phyloP scores from a whole-genome alignment of 768 basidiomycete genomes.

The Chiua virens region DNA sequence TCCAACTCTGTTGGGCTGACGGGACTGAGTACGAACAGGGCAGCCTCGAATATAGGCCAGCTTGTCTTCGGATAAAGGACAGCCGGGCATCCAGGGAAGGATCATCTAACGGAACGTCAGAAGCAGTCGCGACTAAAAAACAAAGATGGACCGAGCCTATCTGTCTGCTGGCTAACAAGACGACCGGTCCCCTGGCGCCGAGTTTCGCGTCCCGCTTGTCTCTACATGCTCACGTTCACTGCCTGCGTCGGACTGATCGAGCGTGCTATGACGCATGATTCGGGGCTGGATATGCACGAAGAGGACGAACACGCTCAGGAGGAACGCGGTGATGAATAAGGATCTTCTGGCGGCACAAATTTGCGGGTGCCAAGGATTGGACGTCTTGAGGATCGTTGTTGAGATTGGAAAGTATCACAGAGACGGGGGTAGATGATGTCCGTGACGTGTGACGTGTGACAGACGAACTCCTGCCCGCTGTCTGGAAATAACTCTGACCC shows the following conservation, averaged over 20 bases:
- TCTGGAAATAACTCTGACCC: too few relatives aligned
- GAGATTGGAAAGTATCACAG: too few relatives aligned
- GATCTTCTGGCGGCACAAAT: too few relatives aligned
- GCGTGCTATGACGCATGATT: constrained; percentile 81
- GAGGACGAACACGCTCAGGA: constrained; percentile 95
- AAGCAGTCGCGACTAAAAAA: not conserved
- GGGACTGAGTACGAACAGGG: constrained; percentile 88
- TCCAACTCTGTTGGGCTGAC: constrained; percentile 84
- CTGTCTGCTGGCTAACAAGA: constrained; percentile 87
- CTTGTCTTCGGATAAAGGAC: constrained; percentile 83
- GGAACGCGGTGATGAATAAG: constrained; percentile 84
- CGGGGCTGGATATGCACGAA: constrained; percentile 79
- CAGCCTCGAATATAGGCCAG: too few relatives aligned
- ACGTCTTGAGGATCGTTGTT: too few relatives aligned
- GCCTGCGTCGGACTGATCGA: constrained; percentile 54
- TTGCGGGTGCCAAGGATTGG: too few relatives aligned
- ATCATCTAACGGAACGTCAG: constrained; percentile 58
- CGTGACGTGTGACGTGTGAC: too few relatives aligned
- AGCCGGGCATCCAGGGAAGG: constrained; percentile 83
- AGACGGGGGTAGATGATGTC: too few relatives aligned
- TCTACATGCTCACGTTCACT: constrained; percentile 72
- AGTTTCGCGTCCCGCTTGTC: constrained; percentile 78
- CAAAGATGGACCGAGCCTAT: constrained; percentile 71
- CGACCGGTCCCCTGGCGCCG: too few relatives aligned
- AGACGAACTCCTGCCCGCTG: too few relatives aligned